Base-by-base conservation (phyloP, 345 rosid species). In the Capsella bursapastoris region DNA sequence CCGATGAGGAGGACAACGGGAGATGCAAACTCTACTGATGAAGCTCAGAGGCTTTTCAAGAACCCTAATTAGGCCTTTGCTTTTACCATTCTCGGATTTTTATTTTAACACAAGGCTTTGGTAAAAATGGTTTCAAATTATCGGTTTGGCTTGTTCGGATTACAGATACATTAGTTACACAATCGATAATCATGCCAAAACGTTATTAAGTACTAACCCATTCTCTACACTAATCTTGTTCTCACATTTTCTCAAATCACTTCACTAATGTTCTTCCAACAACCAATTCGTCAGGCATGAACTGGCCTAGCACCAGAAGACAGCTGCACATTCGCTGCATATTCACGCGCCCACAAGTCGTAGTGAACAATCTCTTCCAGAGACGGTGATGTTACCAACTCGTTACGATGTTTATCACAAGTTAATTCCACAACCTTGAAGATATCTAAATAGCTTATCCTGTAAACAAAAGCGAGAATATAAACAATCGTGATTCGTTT, bases 391-490 rank as follows among this genome's bases (percentile, higher is more conserved):
- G 76, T 43, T 68, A 89, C 97, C 75, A 90, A 50, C 80, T 95
- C 97, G 31, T 38, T 84, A 66, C 72, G 83, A 81, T 92, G 99
- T 78, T 85, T 85, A 11, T 82, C 84, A 7, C 97, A 92, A 9
- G 99, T 92, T 49, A 86, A 72, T 80, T 95, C 99, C 78, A 92
- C 99, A 32, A 92, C 85, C 82, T 89, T 92, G 85, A 95, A 95
- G 55, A 95, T 89, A 57, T 95, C 99, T 76, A 90, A 84, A 66
- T 90, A 92, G 80, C 90, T 56, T 57, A 95, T 92, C 92, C 99
- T 90, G 92, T 11, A 72, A 27, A 47, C 44, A 51, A 13, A 66
- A 43, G 18, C 6, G 18, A 74, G 34, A 3, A 43, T 16, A 10
- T 57, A 7, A 10, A 34, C n/a, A 34, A 4, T 0, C 9, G 49